phyloP scores from a whole-genome alignment of 805 yeast species.

The Zygosaccharomyces gambellarensis region DNA sequence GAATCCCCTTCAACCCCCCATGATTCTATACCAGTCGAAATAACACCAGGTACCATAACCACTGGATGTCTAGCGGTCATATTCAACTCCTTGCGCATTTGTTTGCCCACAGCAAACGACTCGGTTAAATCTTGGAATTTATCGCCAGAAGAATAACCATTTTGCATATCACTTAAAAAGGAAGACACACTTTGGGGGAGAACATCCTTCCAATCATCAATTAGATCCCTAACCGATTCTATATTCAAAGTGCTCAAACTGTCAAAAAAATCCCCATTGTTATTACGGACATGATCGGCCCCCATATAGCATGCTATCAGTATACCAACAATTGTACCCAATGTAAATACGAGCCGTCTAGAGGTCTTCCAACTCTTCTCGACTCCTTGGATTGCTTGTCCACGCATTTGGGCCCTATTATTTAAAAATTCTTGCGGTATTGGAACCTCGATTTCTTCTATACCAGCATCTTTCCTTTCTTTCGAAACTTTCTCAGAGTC shows the following conservation, averaged over 20 bases:
- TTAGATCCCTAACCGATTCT: constrained; percentile 52
- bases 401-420: constrained; percentile 1
- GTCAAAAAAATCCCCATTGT: constrained; percentile 39
- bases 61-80: constrained; percentile 67
- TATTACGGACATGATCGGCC: constrained; percentile 25
- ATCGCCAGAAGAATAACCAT: constrained; percentile 15
- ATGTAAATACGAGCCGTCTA: constrained; percentile 53
- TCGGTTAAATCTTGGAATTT: constrained; percentile 53
- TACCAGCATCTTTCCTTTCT: not conserved
- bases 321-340: constrained; percentile 74
- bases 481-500: not conserved
- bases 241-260: constrained; percentile 43
- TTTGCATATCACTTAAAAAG: constrained; percentile 51
- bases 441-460: constrained; percentile 1
- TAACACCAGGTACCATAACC: constrained; percentile 92
- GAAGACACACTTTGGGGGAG: constrained; percentile 63
- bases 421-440: constrained; percentile 1
- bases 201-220: constrained; percentile 68
- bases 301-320: constrained; percentile 60
- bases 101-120: constrained; percentile 81
- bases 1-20: constrained; percentile 78
- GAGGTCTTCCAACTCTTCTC: constrained; percentile 40
- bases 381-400: not conserved
- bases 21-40: constrained; percentile 88
- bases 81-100: constrained; percentile 48